phyloP scores from a whole-genome alignment of 2,329 filamentous ascomycete species.

The Geosmithia morbida region DNA sequence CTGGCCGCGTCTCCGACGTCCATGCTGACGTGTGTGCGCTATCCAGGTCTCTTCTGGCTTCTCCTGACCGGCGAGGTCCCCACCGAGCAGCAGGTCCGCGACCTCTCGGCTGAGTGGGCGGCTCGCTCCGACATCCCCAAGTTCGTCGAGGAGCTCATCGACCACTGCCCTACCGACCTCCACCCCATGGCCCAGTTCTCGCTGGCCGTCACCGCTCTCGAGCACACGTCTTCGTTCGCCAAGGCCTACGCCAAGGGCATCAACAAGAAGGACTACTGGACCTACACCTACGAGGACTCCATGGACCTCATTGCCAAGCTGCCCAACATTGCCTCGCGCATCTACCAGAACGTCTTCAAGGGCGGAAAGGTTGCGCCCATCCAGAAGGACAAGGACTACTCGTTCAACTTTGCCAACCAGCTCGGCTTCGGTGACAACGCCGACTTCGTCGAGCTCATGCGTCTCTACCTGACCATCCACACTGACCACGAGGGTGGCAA shows the following conservation, averaged over 20 bases:
- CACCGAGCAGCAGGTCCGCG: conserved; percentile 94
- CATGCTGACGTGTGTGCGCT: not conserved
- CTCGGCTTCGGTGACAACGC: conserved; percentile 90
- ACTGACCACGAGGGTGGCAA: conserved; percentile 99
- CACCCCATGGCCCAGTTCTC: conserved; percentile 99
- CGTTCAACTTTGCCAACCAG: conserved; percentile 99
- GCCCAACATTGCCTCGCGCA: conserved; percentile 91
- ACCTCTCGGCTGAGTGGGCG: conserved; percentile 97
- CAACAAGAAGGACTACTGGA: conserved; percentile 99
- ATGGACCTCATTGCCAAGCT: conserved; percentile 99
- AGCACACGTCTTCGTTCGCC: conserved; percentile 94
- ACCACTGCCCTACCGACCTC: conserved; percentile 96
- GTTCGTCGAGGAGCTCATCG: conserved; percentile 98
- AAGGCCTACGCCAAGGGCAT: conserved; percentile 99
- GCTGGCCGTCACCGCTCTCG: conserved; percentile 89
- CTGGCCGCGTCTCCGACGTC: not conserved
- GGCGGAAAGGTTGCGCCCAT: conserved; percentile 93
- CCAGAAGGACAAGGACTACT: conserved; percentile 99
- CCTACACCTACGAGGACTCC: conserved; percentile 97
- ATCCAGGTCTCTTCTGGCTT: conserved; percentile 90
- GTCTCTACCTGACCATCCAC: conserved; percentile 99
- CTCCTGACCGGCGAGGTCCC: conserved; percentile 96
- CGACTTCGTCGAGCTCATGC: conserved; percentile 97
- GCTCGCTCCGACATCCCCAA: conserved; percentile 93
- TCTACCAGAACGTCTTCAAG: conserved; percentile 99